Evolutionary conservation across 495 filamentous ascomycete genomes (phyloP).

Genomic region (Penicillium egyptiacum): DNA sequence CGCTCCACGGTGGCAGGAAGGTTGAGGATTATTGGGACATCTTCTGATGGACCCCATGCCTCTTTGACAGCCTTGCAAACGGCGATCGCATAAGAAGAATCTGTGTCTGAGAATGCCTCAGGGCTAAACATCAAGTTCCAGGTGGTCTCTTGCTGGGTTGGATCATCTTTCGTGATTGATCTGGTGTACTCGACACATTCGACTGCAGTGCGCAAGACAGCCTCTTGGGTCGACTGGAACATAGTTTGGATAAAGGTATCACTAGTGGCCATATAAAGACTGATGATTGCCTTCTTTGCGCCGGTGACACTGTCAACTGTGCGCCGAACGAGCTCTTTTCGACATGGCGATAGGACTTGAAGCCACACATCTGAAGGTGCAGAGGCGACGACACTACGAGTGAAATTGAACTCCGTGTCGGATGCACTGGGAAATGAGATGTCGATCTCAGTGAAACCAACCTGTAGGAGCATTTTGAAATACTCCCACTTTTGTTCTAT

Average conservation of each 20-base stretch:
- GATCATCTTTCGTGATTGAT: slow-evolving; percentile 84
- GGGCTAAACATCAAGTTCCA: slow-evolving; percentile 89
- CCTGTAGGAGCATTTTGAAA: slow-evolving; percentile 79
- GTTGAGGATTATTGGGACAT: slow-evolving; percentile 87
- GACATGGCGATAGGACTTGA: slow-evolving; percentile 83
- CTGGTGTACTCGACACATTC: slow-evolving; percentile 57
- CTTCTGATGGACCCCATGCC: slow-evolving; percentile 73
- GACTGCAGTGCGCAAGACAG: slow-evolving; percentile 71
- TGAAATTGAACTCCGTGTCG: slow-evolving; percentile 87
- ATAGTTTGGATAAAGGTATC: slow-evolving; percentile 2
- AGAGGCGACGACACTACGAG: slow-evolving; percentile 63
- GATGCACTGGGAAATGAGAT: slow-evolving; percentile 85
- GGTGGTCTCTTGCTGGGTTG: slow-evolving; percentile 58
- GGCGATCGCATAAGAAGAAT: slow-evolving; percentile 68
- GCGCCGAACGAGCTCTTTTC: slow-evolving; percentile 76
- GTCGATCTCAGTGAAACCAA: slow-evolving; percentile 93
- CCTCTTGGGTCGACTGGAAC: slow-evolving; percentile 71
- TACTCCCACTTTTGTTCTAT: slow-evolving; percentile 82
- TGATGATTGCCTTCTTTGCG: slow-evolving; percentile 79
- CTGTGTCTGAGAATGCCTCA: slow-evolving; percentile 82
- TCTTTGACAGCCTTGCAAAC: slow-evolving; percentile 84
- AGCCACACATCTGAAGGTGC: slow-evolving; percentile 85
- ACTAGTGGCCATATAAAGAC: slow-evolving; percentile 78
- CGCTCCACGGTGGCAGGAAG: slow-evolving; percentile 88
- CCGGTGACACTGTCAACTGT: slow-evolving; percentile 81